These are phyloP conservation scores for Guadua angustifolia DNA, from an alignment of 176 grass and related monocot genomes.

Conservation along the genomic window DNA sequence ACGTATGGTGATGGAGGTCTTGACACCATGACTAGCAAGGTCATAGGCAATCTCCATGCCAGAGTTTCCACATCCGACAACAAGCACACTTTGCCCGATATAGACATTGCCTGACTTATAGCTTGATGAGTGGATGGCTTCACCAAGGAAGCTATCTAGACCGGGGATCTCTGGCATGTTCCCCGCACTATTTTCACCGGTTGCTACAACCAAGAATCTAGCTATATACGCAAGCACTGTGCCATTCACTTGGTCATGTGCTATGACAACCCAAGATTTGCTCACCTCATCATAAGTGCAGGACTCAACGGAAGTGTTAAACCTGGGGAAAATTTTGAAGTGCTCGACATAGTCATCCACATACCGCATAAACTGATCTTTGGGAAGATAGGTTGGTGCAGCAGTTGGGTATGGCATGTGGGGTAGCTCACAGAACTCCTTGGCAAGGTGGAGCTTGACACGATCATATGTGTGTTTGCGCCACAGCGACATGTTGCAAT, in stretches of 20 bases:
- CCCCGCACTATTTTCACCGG: conserved; percentile 57
- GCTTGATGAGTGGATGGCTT: conserved; percentile 56
- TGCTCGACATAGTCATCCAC: conserved; percentile 51
- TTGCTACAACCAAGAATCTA: conserved; percentile 68
- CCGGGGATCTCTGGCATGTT: conserved; percentile 47
- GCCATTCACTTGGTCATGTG: conserved; percentile 23
- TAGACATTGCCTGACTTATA: conserved; percentile 50
- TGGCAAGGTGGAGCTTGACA: conserved; percentile 68
- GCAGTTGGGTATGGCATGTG: conserved; percentile 50
- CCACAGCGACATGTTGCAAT: conserved; percentile 58
- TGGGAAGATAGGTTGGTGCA: conserved; percentile 52
- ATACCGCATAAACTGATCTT: conserved; percentile 55
- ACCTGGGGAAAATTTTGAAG: conserved; percentile 45
- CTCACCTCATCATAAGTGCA: conserved; percentile 40
- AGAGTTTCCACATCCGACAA: conserved; percentile 74
- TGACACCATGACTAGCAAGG: conserved; percentile 51
- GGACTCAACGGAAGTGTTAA: conserved; percentile 42
- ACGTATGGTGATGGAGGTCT: conserved; percentile 53
- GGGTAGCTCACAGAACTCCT: conserved; percentile 64
- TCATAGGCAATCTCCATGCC: conserved; percentile 84
- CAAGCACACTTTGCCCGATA: conserved; percentile 47
- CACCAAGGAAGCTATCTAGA: conserved; percentile 52
- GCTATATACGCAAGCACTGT: conserved; percentile 22
- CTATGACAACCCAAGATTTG: conserved; percentile 42
- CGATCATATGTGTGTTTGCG: conserved; percentile 60